phyloP scores from a whole-genome alignment of 176 grass and related monocot species.

The Cenchrus fungigraminus region DNA sequence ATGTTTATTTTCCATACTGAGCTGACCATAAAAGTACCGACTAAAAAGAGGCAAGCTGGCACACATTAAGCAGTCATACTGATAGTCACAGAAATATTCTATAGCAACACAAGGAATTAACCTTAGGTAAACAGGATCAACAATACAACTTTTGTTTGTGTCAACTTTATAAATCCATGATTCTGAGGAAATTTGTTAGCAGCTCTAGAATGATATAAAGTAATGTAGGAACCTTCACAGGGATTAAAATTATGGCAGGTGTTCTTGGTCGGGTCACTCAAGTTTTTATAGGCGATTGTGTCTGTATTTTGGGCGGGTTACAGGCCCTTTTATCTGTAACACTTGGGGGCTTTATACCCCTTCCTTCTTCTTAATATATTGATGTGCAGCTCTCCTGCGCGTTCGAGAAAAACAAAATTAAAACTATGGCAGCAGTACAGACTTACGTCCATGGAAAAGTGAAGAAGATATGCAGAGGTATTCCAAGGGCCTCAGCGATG shows the following conservation, averaged over 20 bases:
- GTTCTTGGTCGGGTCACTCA: no score
- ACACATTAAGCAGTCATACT: constrained; percentile 2
- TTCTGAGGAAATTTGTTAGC: constrained; percentile 10
- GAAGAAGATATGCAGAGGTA: constrained; percentile 95
- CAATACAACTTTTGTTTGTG: constrained; percentile 5
- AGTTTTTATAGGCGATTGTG: no score
- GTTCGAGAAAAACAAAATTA: not conserved
- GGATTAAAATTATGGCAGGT: not conserved
- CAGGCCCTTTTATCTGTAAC: no score
- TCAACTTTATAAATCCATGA: not conserved
- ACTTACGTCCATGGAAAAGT: constrained; percentile 99
- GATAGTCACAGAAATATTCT: constrained; percentile 12
- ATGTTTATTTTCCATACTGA: not conserved
- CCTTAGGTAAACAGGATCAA: not conserved
- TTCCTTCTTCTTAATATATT: no score
- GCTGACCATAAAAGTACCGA: constrained; percentile 1
- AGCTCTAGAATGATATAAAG: constrained; percentile 7
- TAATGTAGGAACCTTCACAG: not conserved
- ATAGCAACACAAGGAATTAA: not conserved
- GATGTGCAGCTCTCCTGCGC: no score
- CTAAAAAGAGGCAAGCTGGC: not conserved
- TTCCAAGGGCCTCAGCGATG: constrained; percentile 94
- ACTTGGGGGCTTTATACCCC: no score
- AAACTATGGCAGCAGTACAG: constrained; percentile 23
- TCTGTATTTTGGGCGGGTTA: no score